Evolutionary conservation across 148 eudicot genomes (phyloP).

Genomic region (Dianthus caryophyllus): DNA sequence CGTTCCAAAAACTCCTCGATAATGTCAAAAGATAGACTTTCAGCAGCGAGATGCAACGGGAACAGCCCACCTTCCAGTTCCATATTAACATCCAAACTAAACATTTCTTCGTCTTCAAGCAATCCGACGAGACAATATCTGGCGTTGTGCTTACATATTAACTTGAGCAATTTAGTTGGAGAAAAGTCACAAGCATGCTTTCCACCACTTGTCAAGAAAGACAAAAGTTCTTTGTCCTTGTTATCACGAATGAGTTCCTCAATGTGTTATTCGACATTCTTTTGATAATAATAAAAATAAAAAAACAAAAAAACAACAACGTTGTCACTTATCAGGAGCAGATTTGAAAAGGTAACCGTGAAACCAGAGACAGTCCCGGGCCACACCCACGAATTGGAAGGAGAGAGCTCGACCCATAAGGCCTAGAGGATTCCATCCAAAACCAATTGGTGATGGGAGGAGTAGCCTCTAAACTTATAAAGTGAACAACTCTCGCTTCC

Average conservation of each 20-base stretch:
- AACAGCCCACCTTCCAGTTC: neutral
- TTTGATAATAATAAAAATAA: too few relatives aligned
- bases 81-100: neutral
- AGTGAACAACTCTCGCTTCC: too few relatives aligned
- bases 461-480: too few relatives aligned
- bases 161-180: neutral
- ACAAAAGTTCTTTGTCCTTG: neutral
- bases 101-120: neutral
- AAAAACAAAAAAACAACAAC: too few relatives aligned
- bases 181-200: neutral
- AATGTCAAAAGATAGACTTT: constrained; percentile 2
- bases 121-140: neutral
- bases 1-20: neutral
- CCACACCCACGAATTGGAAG: too few relatives aligned
- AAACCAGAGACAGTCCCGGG: too few relatives aligned
- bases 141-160: neutral
- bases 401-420: too few relatives aligned
- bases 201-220: neutral
- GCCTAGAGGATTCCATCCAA: too few relatives aligned
- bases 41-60: constrained; percentile 4
- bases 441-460: too few relatives aligned
- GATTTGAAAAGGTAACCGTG: neutral
- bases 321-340: neutral
- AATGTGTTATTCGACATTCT: neutral
- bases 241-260: neutral